Evolutionary conservation across 2,329 filamentous ascomycete genomes (phyloP), one percentile per base, ranked within the genome.

Genomic region (Onygenales sp.): DNA sequence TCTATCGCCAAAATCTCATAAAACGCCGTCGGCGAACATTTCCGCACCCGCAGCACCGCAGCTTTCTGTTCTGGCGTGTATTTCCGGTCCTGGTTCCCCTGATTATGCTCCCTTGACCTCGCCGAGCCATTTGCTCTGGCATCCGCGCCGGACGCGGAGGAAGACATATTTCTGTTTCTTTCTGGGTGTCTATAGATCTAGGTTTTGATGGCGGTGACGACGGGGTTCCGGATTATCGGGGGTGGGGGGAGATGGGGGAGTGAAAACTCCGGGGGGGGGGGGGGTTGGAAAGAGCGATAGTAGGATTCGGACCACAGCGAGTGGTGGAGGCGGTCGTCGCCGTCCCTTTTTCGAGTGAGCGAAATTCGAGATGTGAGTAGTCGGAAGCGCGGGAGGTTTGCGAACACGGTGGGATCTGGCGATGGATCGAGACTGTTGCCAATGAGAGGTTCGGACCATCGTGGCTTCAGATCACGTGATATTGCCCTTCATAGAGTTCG

Each of bases 21-120:
- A 72, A 94, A 98, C 14, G 89, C 89, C 3, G 90, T 96, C 21
- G 87, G 75, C 41, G 80, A 78, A 74, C 93, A 98, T 75, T 80
- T 82, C 60, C 88, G 84, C 68, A 98, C 93, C 60, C 93, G 83
- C 63, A 95, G 75, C 35, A 98, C 93, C 31, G 92, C 92, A 2
- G 87, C 85, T 69, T 94, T 93, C 68, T 98, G 93, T 63, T 96
- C 91, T 33, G 82, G 77, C 1, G 93, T 98, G 72, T 84, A 95
- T 66, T 87, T 76, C 54, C 72, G 69, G 17, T 76, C 73, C 61
- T 77, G 75, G 50, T 75, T 77, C 33, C 75, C 75, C 57, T 77
- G 73, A 42, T 73, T 76, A 57, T 77, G 74, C 17, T 75, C 71
- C 58, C 75, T 70, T 48, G 68, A 72, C 60, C 67, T 70, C 49